Conservation (phyloP, 1,284 basidiomycete species). For the Ustilago crameri region DNA sequence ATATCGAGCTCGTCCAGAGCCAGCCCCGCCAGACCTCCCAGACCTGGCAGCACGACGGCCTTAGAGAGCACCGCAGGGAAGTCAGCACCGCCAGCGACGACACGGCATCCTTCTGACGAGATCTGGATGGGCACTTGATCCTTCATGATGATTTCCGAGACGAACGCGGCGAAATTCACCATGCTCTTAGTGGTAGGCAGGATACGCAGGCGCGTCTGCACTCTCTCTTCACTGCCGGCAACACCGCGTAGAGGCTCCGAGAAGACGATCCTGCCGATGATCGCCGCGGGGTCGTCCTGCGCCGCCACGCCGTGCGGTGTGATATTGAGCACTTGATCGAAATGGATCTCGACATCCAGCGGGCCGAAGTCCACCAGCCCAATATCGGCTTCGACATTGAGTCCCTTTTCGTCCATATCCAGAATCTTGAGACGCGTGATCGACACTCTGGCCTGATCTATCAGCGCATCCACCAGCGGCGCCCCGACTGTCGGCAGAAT, state of each 20-base stretch:
- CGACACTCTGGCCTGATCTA: slow-evolving; percentile 50
- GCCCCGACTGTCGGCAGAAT: slow-evolving; percentile 51
- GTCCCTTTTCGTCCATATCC: slow-evolving; percentile 54
- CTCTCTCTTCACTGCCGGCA: slow-evolving; percentile 24
- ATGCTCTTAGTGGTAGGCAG: slow-evolving; percentile 27
- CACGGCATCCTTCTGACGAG: slow-evolving; percentile 32
- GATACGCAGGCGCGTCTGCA: slow-evolving; percentile 37
- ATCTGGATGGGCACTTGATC: slow-evolving; percentile 28
- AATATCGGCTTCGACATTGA: slow-evolving; percentile 47
- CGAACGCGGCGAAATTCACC: slow-evolving; percentile 49
- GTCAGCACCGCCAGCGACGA: slow-evolving; percentile 52
- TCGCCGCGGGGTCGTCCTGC: slow-evolving; percentile 6
- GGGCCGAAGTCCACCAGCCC: slow-evolving; percentile 55
- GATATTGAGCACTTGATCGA: slow-evolving; percentile 42
- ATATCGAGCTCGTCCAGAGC: slow-evolving; percentile 44
- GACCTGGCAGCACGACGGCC: slow-evolving; percentile 41
- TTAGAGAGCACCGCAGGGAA: slow-evolving; percentile 49
- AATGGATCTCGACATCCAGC: slow-evolving; percentile 44
- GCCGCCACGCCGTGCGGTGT: slow-evolving; percentile 2
- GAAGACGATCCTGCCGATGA: slow-evolving; percentile 37
- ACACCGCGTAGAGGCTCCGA: slow-evolving; percentile 43
- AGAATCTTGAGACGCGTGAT: slow-evolving; percentile 47
- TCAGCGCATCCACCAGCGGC: slow-evolving; percentile 51
- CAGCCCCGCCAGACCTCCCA: slow-evolving; percentile 52
- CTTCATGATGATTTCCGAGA: slow-evolving; percentile 38